Evolutionary conservation across 306 rosid species (phyloP).

Genomic region (Dryas drummondii): DNA sequence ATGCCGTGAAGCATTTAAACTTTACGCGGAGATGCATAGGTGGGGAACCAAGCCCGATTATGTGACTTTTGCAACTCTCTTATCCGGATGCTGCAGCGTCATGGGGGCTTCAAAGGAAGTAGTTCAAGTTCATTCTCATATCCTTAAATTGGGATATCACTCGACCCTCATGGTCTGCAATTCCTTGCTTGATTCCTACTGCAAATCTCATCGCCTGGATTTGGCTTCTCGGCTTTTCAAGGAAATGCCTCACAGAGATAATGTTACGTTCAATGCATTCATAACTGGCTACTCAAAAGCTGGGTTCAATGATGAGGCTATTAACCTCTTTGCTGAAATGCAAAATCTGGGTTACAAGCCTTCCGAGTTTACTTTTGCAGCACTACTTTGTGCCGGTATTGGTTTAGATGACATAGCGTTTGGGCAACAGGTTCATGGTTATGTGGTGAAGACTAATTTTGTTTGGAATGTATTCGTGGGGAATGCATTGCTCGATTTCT

Average conservation of each 20-base stretch:
- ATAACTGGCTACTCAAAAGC: slow-evolving; percentile 72
- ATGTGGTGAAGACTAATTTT: slow-evolving; percentile 60
- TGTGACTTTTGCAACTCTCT: slow-evolving; percentile 68
- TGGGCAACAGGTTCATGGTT: slow-evolving; percentile 72
- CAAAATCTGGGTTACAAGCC: slow-evolving; percentile 55
- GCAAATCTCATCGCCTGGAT: slow-evolving; percentile 53
- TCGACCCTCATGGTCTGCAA: slow-evolving; percentile 70
- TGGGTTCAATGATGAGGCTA: slow-evolving; percentile 58
- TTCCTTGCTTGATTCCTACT: slow-evolving; percentile 78
- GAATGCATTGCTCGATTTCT: slow-evolving; percentile 87
- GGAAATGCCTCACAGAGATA: slow-evolving; percentile 55
- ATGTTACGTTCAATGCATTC: slow-evolving; percentile 73
- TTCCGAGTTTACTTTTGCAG: slow-evolving; percentile 81
- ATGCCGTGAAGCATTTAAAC: slow-evolving; percentile 55
- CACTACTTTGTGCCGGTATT: slow-evolving; percentile 59
- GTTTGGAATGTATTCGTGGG: slow-evolving; percentile 81
- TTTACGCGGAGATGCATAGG: slow-evolving; percentile 62
- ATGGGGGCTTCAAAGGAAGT: slow-evolving; percentile 46
- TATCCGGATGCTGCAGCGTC: slow-evolving; percentile 70
- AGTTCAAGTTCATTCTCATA: slow-evolving; percentile 59
- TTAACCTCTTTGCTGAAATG: slow-evolving; percentile 60
- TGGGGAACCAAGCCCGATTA: slow-evolving; percentile 56
- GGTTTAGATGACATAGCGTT: slow-evolving; percentile 55
- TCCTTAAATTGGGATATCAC: slow-evolving; percentile 59
- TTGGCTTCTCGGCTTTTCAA: slow-evolving; percentile 56